Percentiles rank a stretch among this genome's conserved stretches.
These are phyloP conservation scores for Neurospora africana DNA, from an alignment of 495 filamentous ascomycete species.

Conservation along the genomic window DNA sequence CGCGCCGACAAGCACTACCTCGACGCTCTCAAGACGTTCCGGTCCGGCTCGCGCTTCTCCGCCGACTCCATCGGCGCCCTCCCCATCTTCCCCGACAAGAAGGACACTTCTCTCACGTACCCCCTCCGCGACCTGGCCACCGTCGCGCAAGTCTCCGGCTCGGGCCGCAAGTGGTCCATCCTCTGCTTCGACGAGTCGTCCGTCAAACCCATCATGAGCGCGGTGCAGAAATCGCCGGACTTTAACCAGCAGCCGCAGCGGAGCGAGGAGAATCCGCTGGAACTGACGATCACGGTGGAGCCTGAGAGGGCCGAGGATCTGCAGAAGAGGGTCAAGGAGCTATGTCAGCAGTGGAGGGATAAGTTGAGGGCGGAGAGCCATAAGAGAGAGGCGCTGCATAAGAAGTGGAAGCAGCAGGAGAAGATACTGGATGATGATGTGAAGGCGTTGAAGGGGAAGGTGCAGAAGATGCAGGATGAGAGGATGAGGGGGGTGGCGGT, in stretches of 20 bases:
- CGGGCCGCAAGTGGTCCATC: constrained; percentile 55
- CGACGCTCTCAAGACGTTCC: constrained; percentile 54
- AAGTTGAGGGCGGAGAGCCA: constrained; percentile 41
- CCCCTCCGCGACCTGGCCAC: constrained; percentile 64
- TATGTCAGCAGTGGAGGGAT: constrained; percentile 52
- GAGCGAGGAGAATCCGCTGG: constrained; percentile 54
- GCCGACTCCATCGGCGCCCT: constrained; percentile 55
- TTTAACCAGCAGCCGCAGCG: constrained; percentile 66
- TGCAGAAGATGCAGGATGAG: constrained; percentile 68
- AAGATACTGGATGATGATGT: constrained; percentile 54
- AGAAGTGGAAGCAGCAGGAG: constrained; percentile 49
- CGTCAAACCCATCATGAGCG: constrained; percentile 60
- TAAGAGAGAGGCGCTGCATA: constrained; percentile 54
- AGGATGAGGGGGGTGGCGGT: constrained; percentile 55
- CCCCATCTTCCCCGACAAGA: constrained; percentile 48
- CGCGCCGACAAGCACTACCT: constrained; percentile 45
- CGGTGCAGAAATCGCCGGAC: constrained; percentile 51
- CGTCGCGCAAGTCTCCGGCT: constrained; percentile 61
- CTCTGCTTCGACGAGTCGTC: constrained; percentile 46
- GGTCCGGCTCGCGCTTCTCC: constrained; percentile 52
- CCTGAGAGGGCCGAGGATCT: constrained; percentile 49
- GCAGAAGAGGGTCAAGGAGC: constrained; percentile 43
- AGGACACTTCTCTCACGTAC: constrained; percentile 29
- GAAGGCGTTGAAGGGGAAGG: constrained; percentile 53
- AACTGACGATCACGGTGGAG: constrained; percentile 64